Base-by-base conservation (phyloP, 371 early-diverging fungal species). In the Dichotomocladium elegans region DNA sequence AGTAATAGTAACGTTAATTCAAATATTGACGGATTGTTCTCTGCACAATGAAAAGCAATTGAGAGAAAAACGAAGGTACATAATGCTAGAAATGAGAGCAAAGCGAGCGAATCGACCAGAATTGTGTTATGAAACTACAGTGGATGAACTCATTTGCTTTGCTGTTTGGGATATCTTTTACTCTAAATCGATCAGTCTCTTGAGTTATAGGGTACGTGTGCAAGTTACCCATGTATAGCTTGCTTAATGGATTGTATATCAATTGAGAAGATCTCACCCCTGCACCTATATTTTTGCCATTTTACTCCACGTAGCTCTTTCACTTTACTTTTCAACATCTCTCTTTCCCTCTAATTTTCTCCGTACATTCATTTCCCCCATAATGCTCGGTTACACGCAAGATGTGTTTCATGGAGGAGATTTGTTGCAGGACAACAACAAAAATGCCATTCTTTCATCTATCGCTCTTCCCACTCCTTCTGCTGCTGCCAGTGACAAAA, bases 321-420 rank as follows among this genome's bases (percentile, higher is more conserved):
- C 27, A 12, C n/a, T 8, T 43, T 24, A 21, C 24, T 22, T 22
- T 47, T 19, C 33, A 19, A 21, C 34, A 21, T 47, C 31, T 22
- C 44, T 42, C 35, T 41, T 22, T 53, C 30, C 11, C 24, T 11
- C 34, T 26, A 24, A 22, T 40, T 51, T n/a, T 15, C 37, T 29
- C 17, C 29, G 29, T 21, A 43, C 51, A 26, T 29, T 41, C 46
- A 25, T 40, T 50, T 33, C 45, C 58, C 40, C 25, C 28, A 33
- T 42, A 19, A 43, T 52, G 42, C 31, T 52, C 11, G 53, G 43
- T 43, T 35, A 25, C 30, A 21, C 53, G 44, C 42, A 35, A 12
- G 53, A 41, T 17, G 21, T 52, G 24, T 43, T 31, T 29, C 30
- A 45, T 46, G 50, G 35, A 42, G 29, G 45, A 28, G 51, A 48